Evolutionary conservation across 345 rosid species (phyloP), one percentile per base, ranked within the genome.

Genomic region (Sonneratia caseolaris): DNA sequence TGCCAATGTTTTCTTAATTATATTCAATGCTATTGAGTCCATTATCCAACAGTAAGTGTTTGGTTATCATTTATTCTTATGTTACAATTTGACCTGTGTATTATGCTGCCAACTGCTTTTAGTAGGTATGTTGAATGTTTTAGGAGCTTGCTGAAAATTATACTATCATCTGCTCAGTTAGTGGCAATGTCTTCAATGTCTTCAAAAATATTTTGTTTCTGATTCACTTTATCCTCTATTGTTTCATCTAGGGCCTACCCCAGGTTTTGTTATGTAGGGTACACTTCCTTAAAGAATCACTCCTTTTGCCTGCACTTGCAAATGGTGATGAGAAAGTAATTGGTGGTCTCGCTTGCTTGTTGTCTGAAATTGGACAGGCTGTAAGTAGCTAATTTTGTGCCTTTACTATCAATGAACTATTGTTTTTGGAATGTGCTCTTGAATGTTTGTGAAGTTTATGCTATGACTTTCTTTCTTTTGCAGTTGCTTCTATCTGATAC

Each of bases 291-390:
- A 87, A 84, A 79, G 98, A 89, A 69, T 68, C 83, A 66, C 95
- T 91, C 72, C 92, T 93, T 76, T 76, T 86, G 53, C 92, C 94
- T 35, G 96, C 96, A 71, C 92, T 91, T 68, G 77, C 78, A 45
- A 88, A 83, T 75, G 86, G 88, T 75, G 93, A 91, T 80, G 90
- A 80, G 71, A 87, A 82, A 84, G 82, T 91, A 68, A 83, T 91
- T 75, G 85, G 85, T 80, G 98, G 98, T 75, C 88, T 94, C 62
- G 90, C 95, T 24, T 86, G 90, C 80, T 84, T 94, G 84, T 79
- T 94, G 89, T 88, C 97, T 47, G 96, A 94, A 81, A 91, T 94
- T 69, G 97, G 98, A 75, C 98, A 91, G 81, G 97, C 98, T 69
- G 97, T 94, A 78, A 88, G 94, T 85, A 53, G 42, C 69, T 62